Base-by-base conservation (phyloP, 495 filamentous ascomycete genomes). In the Aspergillus indologenus region DNA sequence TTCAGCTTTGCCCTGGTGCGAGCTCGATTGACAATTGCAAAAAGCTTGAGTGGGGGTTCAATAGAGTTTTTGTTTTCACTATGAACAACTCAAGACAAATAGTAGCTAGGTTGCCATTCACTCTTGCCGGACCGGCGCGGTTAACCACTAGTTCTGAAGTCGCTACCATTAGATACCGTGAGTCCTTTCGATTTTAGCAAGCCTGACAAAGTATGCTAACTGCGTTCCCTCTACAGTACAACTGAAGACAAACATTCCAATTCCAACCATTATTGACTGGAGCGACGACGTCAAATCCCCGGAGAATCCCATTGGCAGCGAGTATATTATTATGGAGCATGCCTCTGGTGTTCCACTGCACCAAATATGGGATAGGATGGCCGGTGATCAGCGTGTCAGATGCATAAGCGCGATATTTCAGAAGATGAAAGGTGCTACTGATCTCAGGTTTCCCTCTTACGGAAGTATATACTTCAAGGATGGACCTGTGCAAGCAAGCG, bases 311-410 rank as follows among this genome's bases (percentile, higher is more conserved):
- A 64, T 75, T 61, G 74, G 76, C 21, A 69, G 57, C 48, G 75
- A 80, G 62, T 78, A 80, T 60, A 78, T 79, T 23, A 76, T 80
- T 42, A 75, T 73, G 67, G 71, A 78, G 50, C 66, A 76, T 66
- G 69, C 67, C 6, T 15, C 53, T 45, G 78, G 78, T 17, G 53
- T 75, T 58, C 65, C 60, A 45, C 57, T 79, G 46, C 68, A 73
- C 18, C 50, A 70, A 21, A 70, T 58, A 61, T 79, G 74, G 75
- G 63, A 65, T 43, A 45, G 58, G 53, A 76, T 80, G 71, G 57
- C 65, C 46, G 59, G 58, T 24, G 57, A 64, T 24, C 64, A 79
- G 54, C 64, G 66, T 44, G 65, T 77, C 15, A 59, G 21, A 40
- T 76, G 65, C 56, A 73, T 76, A 47, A 57, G 68, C 53, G 61